Evolutionary conservation across 805 yeast genomes (phyloP), one percentile per base, ranked within the genome.

Genomic region (Myxozyma melibiosi): DNA sequence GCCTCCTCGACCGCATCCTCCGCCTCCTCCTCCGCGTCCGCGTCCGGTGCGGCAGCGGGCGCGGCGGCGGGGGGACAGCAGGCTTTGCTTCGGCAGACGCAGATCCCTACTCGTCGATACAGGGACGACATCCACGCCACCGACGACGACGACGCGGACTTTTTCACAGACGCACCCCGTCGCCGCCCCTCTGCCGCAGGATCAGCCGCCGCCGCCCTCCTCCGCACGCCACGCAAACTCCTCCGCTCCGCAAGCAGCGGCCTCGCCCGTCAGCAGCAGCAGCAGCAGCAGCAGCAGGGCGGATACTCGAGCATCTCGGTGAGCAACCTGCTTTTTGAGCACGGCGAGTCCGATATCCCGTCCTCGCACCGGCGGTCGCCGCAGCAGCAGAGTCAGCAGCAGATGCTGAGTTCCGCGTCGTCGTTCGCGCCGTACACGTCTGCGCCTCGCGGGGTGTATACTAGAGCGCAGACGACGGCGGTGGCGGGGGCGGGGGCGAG

Each of bases 281-380:
- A 14, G 48, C 27, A 7, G 27, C 43, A 24, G 27, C 51, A 11
- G 20, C 41, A 4, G 37, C 55, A 20, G 50, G 51, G 14, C 38
- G 37, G 82, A 58, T 88, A 87, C 68, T 84, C 91, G 37, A 85
- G 85, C 54, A 88, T 91, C 3, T 85, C 96, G 0, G 86, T 91
- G 3, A 90, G 90, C 55, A 85, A 85, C 67, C 79, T 91, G 16
- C 75, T 91, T 4, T 83, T 89, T 20, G 86, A 86, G 40, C 55
- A 50, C 22, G 58, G 57, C 64, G 81, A 84, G 22, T 84, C 96
- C 61, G 97, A 89, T 66, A 88, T 91, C 13, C 97, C 98, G 0
- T 86, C 95, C 2, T 96, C 88, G 13, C 84, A 80, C 58, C 75
- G 82, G 49, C 68, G 86, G 45, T 71, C 55, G 13, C 55, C 60